A percentile compares a stretch with the other conserved stretches of the same genome.
phyloP scores from a whole-genome alignment of 176 grass and related monocot species.

The sorghum (Sorghum bicolor) region DNA sequence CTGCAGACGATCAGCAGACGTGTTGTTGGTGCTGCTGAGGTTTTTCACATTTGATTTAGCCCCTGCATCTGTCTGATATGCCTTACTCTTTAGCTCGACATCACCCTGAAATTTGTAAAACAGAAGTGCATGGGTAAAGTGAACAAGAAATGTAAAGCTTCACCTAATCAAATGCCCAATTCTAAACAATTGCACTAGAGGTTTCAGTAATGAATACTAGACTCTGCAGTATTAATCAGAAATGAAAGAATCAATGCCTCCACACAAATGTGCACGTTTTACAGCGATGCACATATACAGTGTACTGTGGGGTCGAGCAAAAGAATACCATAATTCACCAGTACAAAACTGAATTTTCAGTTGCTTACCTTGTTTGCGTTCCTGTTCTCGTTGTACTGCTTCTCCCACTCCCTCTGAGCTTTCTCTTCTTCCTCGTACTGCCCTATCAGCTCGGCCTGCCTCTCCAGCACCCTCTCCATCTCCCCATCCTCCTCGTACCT shows the following conservation, averaged over 20 bases:
- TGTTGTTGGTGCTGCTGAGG: not conserved
- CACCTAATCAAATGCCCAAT: not conserved
- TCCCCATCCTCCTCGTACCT: conserved; percentile 43
- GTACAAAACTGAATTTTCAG: not conserved
- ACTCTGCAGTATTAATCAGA: not conserved
- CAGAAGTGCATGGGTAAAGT: not conserved
- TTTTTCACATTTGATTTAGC: conserved; percentile 23
- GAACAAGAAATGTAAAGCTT: not conserved
- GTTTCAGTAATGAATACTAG: not conserved
- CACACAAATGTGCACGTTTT: not conserved
- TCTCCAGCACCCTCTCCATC: conserved; percentile 85
- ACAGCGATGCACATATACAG: not conserved
- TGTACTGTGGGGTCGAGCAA: not conserved
- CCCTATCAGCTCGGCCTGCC: conserved; percentile 80
- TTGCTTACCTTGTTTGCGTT: conserved; percentile 37
- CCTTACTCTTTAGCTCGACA: conserved; percentile 15
- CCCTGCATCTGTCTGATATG: not conserved
- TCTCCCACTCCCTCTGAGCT: conserved; percentile 88
- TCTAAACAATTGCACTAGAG: not conserved
- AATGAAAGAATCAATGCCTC: not conserved
- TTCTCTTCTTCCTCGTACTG: conserved; percentile 73
- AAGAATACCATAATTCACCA: not conserved
- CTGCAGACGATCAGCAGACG: not conserved
- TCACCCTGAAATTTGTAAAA: conserved; percentile 34
- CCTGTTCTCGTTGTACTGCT: conserved; percentile 52